Evolutionary conservation across 176 grass and related monocot species (phyloP).

Genomic region (Aegilops longissima): DNA sequence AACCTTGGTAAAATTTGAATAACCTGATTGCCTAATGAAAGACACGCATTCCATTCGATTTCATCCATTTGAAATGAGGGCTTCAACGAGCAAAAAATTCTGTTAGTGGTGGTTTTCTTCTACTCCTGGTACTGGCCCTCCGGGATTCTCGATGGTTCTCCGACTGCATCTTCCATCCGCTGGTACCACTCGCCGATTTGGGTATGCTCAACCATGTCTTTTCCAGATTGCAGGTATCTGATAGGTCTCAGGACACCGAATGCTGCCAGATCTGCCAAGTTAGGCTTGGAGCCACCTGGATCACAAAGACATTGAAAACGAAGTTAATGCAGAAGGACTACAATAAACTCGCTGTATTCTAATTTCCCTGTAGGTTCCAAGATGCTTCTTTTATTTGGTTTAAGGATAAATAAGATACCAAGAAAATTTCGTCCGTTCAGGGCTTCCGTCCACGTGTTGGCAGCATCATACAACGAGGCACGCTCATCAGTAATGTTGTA

Average conservation of each 20-base stretch:
- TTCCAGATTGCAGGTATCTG: constrained; percentile 71
- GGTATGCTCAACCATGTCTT: constrained; percentile 91
- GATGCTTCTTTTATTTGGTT: neutral
- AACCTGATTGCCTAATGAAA: neutral
- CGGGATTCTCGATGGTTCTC: constrained; percentile 69
- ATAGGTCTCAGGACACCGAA: constrained; percentile 95
- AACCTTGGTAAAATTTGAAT: constrained; percentile 18
- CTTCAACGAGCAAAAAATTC: neutral
- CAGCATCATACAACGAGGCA: constrained; percentile 76
- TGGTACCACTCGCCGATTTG: constrained; percentile 84
- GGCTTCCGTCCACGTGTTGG: constrained; percentile 74
- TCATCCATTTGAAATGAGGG: neutral
- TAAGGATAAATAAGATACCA: constrained; percentile 42
- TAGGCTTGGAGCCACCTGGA: constrained; percentile 85
- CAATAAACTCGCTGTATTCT: neutral
- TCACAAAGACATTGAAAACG: neutral
- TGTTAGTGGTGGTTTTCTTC: constrained; percentile 10
- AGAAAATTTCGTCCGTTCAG: constrained; percentile 85
- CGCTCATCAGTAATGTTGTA: constrained; percentile 89
- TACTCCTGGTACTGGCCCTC: constrained; percentile 25
- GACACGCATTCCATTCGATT: neutral
- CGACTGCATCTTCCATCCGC: constrained; percentile 80
- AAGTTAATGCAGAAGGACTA: neutral
- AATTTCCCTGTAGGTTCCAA: neutral
- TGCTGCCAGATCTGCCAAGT: constrained; percentile 89